Percentiles rank a stretch among this genome's conserved stretches.
phyloP scores from a whole-genome alignment of 2,329 filamentous ascomycete species.

The Epichloe typhina region DNA sequence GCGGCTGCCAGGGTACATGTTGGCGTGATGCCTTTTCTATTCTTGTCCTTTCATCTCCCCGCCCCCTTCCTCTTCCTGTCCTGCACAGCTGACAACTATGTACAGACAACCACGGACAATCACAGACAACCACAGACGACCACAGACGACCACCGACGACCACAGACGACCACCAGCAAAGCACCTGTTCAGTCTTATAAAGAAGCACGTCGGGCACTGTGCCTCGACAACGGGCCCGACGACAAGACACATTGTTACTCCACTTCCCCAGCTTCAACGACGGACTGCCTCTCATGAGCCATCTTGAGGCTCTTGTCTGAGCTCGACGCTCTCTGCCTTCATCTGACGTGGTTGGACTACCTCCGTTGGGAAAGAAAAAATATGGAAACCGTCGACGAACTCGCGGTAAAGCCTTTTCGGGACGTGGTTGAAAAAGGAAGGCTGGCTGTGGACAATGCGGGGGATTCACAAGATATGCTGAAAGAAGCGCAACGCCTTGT shows the following conservation, averaged over 20 bases:
- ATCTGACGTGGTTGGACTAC: neutral
- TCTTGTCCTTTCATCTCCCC: neutral
- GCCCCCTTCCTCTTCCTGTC: neutral
- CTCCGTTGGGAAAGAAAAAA: conserved; percentile 6
- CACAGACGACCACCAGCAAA: neutral
- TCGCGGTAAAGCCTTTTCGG: conserved; percentile 37
- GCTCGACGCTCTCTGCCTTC: neutral
- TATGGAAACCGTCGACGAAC: conserved; percentile 30
- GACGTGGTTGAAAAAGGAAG: conserved; percentile 40
- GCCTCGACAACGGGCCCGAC: neutral
- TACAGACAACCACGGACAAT: neutral
- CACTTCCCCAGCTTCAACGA: neutral
- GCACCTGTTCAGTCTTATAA: neutral
- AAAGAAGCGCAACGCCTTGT: conserved; percentile 34
- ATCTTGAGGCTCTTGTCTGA: neutral
- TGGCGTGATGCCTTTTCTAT: conserved; percentile 1
- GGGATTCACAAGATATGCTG: conserved; percentile 31
- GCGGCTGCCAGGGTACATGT: neutral
- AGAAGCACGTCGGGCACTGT: neutral
- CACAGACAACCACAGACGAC: neutral
- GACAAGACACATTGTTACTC: neutral
- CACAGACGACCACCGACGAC: neutral
- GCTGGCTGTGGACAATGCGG: conserved; percentile 33
- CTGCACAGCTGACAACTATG: neutral
- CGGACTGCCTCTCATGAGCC: neutral